Evolutionary conservation across 306 rosid species (phyloP).

Genomic region (Astragalus membranaceus): DNA sequence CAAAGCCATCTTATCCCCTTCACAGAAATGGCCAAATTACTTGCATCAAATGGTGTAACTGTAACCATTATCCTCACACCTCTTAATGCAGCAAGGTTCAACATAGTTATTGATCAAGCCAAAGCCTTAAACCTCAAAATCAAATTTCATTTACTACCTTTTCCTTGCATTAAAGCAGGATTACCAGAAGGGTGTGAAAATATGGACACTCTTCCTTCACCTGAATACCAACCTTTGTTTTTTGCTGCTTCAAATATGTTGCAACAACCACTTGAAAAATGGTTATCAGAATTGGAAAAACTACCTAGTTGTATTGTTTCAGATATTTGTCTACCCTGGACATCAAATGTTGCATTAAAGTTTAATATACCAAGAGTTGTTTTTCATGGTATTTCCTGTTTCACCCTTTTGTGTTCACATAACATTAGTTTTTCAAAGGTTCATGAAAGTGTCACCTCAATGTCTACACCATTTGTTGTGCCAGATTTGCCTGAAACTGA

Average conservation of each 20-base stretch:
- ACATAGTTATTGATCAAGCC: slow-evolving; percentile 28
- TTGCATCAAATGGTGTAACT: slow-evolving; percentile 38
- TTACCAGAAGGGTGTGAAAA: slow-evolving; percentile 63
- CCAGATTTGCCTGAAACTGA: slow-evolving; percentile 42
- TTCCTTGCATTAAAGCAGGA: slow-evolving; percentile 49
- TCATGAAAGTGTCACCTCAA: slow-evolving; percentile 37
- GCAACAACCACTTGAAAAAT: slow-evolving; percentile 43
- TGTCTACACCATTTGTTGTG: slow-evolving; percentile 39
- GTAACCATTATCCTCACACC: slow-evolving; percentile 66
- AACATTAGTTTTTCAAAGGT: slow-evolving; percentile 27
- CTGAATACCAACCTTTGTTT: neutral
- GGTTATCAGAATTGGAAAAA: slow-evolving; percentile 20
- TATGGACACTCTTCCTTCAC: slow-evolving; percentile 43
- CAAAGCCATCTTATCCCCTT: slow-evolving; percentile 83
- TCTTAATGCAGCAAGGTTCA: slow-evolving; percentile 46
- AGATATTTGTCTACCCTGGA: slow-evolving; percentile 52
- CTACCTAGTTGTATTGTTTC: slow-evolving; percentile 49
- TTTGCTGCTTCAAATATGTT: slow-evolving; percentile 29
- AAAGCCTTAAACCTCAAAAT: slow-evolving; percentile 24
- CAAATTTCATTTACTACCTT: slow-evolving; percentile 37
- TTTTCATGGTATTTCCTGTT: slow-evolving; percentile 56
- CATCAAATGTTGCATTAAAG: slow-evolving; percentile 31
- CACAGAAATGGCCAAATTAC: slow-evolving; percentile 48
- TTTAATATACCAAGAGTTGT: slow-evolving; percentile 49
- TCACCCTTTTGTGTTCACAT: slow-evolving; percentile 49